These are phyloP conservation scores for Yarrowia sp. DNA, from an alignment of 805 yeast genomes.

Conservation along the genomic window DNA sequence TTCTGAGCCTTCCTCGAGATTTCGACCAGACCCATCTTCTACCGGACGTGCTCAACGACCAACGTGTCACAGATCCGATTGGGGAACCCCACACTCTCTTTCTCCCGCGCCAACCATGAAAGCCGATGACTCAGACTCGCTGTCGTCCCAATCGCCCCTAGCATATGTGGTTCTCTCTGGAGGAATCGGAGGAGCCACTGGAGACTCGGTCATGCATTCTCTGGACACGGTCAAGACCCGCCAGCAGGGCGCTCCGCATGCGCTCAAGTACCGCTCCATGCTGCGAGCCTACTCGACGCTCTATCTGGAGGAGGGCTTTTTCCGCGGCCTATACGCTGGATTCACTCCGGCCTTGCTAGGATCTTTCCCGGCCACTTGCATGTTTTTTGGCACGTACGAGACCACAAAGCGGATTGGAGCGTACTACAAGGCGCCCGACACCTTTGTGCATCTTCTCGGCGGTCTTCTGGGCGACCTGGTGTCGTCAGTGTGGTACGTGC, in stretches of 20 bases:
- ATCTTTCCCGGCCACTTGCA: constrained; percentile 84
- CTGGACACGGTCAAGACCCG: constrained; percentile 95
- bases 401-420: constrained; percentile 65
- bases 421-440: constrained; percentile 72
- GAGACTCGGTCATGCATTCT: constrained; percentile 94
- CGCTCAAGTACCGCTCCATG: constrained; percentile 74
- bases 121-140: constrained; percentile 29
- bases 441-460: constrained; percentile 77
- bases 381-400: constrained; percentile 94
- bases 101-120: constrained; percentile 17
- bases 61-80: constrained; percentile 18
- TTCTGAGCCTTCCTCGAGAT: constrained; percentile 25
- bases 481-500: constrained; percentile 88
- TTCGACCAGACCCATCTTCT: constrained; percentile 20
- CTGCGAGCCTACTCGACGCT: constrained; percentile 77
- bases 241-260: constrained; percentile 89
- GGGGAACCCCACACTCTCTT: constrained; percentile 26
- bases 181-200: constrained; percentile 92
- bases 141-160: constrained; percentile 24
- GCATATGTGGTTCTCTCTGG: constrained; percentile 65
- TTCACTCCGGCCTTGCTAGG: constrained; percentile 92
- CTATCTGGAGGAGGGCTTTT: constrained; percentile 81
- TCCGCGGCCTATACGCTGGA: constrained; percentile 89
- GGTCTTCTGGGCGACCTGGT: constrained; percentile 95
- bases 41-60: constrained; percentile 21